Evolutionary conservation across 805 yeast species (phyloP), one percentile per base, ranked within the genome.

Genomic region (Sugiyamaella valdiviana): DNA sequence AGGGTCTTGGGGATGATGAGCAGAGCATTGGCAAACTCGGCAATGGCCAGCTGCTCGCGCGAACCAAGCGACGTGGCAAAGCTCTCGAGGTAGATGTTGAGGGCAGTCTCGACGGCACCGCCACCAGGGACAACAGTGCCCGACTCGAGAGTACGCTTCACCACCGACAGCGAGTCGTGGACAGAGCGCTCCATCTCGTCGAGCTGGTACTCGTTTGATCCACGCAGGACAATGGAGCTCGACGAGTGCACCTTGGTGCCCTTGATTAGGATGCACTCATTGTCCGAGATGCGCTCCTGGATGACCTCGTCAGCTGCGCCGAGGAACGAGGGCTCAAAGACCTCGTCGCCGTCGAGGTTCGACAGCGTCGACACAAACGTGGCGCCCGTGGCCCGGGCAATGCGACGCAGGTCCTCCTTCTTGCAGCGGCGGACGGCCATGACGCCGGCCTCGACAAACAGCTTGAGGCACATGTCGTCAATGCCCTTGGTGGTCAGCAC

Each of bases 161-260:
- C 96, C 35, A 93, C 99, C 40, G 88, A 82, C 55, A 93, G 74
- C 2, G 98, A 86, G 66, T 93, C 99, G 63, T 88, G 97, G 52
- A 95, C 68, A 0, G 98, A 89, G 69, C 99, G 80, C 71, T 93
- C 96, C 98, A 95, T 91, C 73, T 93, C 99, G 69, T 93, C 99
- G 57, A 93, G 76, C 37, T 95, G 83, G 67, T 85, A 93, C 66
- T 93, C 75, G 66, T 93, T 93, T 51, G 98, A 83, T 48, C 99
- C 99, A 69, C 99, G 84, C 60, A 93, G 75, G 54, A 93, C 81
- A 57, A 93, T 86, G 14, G 98, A 90, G 12, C 95, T 77, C 0
- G 97, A 82, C 6, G 96, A 85, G 68, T 89, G 96, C 40, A 89
- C 86, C 61, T 84, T 82, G 39, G 96, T 86, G 43, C 95, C 96